Base-by-base conservation (phyloP, 306 rosid genomes). In the Castanea crenata region DNA sequence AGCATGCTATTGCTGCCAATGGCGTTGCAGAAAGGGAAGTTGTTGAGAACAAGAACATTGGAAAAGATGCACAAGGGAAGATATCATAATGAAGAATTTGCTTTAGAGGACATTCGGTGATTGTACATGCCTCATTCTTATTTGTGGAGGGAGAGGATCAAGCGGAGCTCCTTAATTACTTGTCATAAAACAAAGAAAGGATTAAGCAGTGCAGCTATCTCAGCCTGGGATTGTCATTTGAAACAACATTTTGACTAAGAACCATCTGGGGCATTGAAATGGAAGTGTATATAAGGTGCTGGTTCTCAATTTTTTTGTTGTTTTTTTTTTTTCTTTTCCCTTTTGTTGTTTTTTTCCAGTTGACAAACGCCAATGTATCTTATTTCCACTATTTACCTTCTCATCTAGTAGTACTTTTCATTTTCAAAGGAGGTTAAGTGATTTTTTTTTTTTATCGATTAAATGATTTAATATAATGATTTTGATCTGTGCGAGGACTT, bases 61-160 rank as follows among this genome's bases (percentile, higher is more conserved):
- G 81, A 58, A 79, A 71, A 76, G 18, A 75, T 69, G 23, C 18
- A 18, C 56, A 63, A 11, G 35, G 38, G 62, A 79, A 56, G 71
- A 72, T 62, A 55, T 58, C 70, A 21, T 58, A 46, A 75, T 12
- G 8, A 31, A 12, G 62, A 20, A 6, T 13, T 20, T 63, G 4
- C 11, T 41, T 71, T 25, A 4, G 25, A 3, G 25, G 67, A 49
- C 14, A 12, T 49, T 49, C 41, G 31, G 69, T 3, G 9, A 63
- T 13, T 29, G 44, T 29, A 1, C 69, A 13, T 19, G 18, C 31
- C 20, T 27, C 69, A 23, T 63, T 29, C 69, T 29, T 63, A 15
- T 63, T 29, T 29, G 41, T 6, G 21, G n/a, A 4, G 11, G 38
- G 41, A 27, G 41, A 12, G 1, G 14, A 49, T 49, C 54, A 49